Evolutionary conservation across 495 filamentous ascomycete genomes (phyloP).

Genomic region (Neurospora sp.): DNA sequence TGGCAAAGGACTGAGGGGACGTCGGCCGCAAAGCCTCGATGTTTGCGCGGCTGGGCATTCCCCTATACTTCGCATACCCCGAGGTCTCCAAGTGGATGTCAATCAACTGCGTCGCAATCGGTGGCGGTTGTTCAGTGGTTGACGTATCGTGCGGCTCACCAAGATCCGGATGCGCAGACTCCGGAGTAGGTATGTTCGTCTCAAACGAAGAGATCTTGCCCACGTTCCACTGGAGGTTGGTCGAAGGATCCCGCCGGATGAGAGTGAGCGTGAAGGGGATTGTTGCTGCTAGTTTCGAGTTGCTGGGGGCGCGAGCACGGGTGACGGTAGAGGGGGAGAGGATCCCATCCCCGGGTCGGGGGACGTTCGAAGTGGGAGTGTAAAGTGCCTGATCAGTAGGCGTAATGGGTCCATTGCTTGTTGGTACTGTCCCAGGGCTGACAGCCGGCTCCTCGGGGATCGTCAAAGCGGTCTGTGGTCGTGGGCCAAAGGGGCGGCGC

Average conservation of each 20-base stretch:
- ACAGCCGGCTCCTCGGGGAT: background rate
- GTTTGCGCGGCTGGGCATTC: conserved; percentile 28
- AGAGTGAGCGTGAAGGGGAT: conserved; percentile 59
- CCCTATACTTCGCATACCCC: conserved; percentile 40
- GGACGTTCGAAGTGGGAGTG: background rate
- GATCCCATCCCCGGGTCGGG: background rate
- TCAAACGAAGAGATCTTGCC: conserved; percentile 53
- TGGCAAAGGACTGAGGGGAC: conserved; percentile 18
- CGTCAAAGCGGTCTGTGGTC: background rate
- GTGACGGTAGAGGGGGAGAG: conserved; percentile 8
- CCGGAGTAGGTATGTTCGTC: conserved; percentile 27
- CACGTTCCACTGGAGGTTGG: conserved; percentile 81
- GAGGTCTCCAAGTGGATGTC: conserved; percentile 36
- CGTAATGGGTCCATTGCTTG: conserved; percentile 4
- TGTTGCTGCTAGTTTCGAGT: conserved; percentile 8
- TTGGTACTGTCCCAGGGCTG: background rate
- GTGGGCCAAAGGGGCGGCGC: conserved; percentile 3
- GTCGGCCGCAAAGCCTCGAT: conserved; percentile 24
- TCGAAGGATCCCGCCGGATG: conserved; percentile 76
- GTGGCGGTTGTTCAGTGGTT: conserved; percentile 30
- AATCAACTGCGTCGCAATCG: conserved; percentile 27
- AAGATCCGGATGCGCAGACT: conserved; percentile 15
- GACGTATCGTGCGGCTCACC: conserved; percentile 32
- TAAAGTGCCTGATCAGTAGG: conserved; percentile 1
- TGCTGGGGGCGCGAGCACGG: conserved; percentile 8